Evolutionary conservation across 164 flowering plant species (phyloP).

Genomic region (Annona squamosa): DNA sequence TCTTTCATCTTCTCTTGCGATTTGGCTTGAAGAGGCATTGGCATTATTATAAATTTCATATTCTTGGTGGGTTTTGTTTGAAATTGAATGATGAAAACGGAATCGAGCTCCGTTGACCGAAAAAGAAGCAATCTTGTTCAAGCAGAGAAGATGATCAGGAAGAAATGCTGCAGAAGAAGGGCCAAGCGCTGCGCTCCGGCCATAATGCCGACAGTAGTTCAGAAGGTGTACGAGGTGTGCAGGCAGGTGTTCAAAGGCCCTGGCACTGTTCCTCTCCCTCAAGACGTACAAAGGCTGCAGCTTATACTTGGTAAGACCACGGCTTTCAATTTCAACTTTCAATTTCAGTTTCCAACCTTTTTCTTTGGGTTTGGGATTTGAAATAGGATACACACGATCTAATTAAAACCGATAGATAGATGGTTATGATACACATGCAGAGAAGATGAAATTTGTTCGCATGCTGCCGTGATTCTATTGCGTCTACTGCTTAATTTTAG

Average conservation of each 20-base stretch:
- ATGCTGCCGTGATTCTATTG: too few relatives aligned
- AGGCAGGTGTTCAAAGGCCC: constrained; percentile 50
- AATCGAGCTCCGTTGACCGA: constrained; percentile 20
- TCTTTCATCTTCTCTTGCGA: not conserved
- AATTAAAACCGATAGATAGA: too few relatives aligned
- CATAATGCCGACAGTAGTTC: constrained; percentile 22
- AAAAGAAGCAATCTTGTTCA: constrained; percentile 9
- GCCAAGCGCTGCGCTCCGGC: not conserved
- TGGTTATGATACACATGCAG: too few relatives aligned
- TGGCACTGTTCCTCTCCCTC: constrained; percentile 51
- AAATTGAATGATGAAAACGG: constrained; percentile 13
- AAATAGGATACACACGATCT: too few relatives aligned
- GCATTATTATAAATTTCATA: not conserved
- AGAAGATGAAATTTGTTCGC: too few relatives aligned
- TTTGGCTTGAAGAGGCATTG: not conserved
- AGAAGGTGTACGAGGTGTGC: constrained; percentile 43
- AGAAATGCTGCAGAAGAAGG: constrained; percentile 20
- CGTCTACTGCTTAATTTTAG: too few relatives aligned
- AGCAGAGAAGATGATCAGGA: constrained; percentile 15
- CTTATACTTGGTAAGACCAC: constrained; percentile 43
- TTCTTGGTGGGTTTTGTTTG: not conserved
- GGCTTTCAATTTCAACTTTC: too few relatives aligned
- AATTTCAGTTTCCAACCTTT: not conserved
- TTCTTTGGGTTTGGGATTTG: too few relatives aligned
- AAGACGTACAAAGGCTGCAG: constrained; percentile 39